A percentile compares a stretch with the other conserved stretches of the same genome.
Conservation (phyloP, 768 basidiomycete genomes). For the Xerocomellus intermedius region DNA sequence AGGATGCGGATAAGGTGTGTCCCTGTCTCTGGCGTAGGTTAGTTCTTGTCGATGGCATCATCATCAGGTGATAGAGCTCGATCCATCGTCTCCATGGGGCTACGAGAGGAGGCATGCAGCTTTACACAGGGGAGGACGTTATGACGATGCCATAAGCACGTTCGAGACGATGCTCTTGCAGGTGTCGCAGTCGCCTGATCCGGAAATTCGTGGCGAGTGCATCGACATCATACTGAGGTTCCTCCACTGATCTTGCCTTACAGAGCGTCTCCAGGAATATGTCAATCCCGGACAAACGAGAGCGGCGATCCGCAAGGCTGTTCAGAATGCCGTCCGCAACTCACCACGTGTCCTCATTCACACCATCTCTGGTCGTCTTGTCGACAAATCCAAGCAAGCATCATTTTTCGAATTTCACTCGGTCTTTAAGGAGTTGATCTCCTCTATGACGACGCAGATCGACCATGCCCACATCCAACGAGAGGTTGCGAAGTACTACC, state of each 20-base stretch:
- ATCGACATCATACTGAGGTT: no score
- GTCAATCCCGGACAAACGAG: not conserved
- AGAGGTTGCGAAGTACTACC: not conserved
- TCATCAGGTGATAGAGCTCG: not conserved
- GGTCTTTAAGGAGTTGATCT: not conserved
- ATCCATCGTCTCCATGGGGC: not conserved
- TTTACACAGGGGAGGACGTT: not conserved
- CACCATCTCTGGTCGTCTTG: not conserved
- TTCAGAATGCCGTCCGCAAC: not conserved
- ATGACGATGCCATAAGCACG: not conserved
- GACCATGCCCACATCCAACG: not conserved
- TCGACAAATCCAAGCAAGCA: not conserved
- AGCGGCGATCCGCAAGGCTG: not conserved
- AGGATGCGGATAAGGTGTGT: no score
- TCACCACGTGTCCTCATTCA: constrained; percentile 5
- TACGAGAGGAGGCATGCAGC: not conserved
- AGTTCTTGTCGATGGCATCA: no score
- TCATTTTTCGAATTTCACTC: not conserved
- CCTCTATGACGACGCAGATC: not conserved
- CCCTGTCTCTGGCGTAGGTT: no score
- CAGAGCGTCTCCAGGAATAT: not conserved
- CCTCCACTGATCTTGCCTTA: not conserved
- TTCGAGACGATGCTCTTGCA: not conserved
- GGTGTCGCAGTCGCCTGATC: no score
- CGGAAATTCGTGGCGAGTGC: not conserved